phyloP scores from a whole-genome alignment of 202 grass and related monocot species.

The Dendrocalamus latiflorus region DNA sequence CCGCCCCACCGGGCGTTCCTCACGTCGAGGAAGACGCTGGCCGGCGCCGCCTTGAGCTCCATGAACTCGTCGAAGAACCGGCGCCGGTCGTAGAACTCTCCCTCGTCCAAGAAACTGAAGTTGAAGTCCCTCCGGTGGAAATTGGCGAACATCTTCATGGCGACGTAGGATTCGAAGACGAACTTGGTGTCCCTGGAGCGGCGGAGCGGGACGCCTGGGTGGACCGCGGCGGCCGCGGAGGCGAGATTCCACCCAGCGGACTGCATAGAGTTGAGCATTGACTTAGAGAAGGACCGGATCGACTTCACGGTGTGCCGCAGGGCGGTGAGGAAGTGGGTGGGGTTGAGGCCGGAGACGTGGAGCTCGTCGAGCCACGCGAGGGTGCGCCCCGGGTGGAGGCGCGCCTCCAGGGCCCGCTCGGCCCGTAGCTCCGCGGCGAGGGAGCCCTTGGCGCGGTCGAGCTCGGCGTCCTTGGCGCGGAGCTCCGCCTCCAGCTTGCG shows the following conservation, averaged over 20 bases:
- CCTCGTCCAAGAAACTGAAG: slow-evolving; percentile 57
- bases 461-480: slow-evolving; percentile 38
- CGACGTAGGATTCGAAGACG: slow-evolving; percentile 80
- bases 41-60: slow-evolving; percentile 49
- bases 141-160: slow-evolving; percentile 85
- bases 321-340: slow-evolving; percentile 85
- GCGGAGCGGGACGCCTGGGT: slow-evolving; percentile 43
- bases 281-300: slow-evolving; percentile 70
- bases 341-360: slow-evolving; percentile 83
- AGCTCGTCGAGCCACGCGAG: slow-evolving; percentile 71
- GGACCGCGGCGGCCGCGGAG: slow-evolving; percentile 53
- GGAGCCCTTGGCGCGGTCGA: slow-evolving; percentile 16
- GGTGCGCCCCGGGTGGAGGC: slow-evolving; percentile 62
- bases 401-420: slow-evolving; percentile 51
- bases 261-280: slow-evolving; percentile 72
- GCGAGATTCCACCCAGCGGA: slow-evolving; percentile 62
- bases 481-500: slow-evolving; percentile 68
- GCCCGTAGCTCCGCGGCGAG: slow-evolving; percentile 49
- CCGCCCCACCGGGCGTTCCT: slow-evolving; percentile 48
- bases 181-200: slow-evolving; percentile 40
- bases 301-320: slow-evolving; percentile 76
- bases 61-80: slow-evolving; percentile 89
- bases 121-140: slow-evolving; percentile 77
- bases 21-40: slow-evolving; percentile 43
- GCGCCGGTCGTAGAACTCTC: slow-evolving; percentile 51